Evolutionary conservation across 768 basidiomycete genomes (phyloP).

Genomic region (Naganishia antarctica): DNA sequence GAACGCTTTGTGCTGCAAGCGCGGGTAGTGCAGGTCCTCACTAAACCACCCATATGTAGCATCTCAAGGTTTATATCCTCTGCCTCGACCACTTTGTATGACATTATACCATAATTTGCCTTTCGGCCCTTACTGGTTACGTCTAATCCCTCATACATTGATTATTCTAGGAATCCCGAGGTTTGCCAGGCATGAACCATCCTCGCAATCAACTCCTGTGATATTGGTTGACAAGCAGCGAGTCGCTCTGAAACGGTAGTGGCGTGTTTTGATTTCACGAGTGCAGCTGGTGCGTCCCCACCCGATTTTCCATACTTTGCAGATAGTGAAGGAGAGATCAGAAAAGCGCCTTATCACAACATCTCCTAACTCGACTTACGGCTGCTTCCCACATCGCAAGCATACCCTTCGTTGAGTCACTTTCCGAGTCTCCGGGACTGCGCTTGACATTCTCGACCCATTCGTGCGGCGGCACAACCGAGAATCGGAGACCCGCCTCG

Average conservation of each 20-base stretch:
- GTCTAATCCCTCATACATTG: neutral
- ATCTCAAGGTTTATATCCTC: too few relatives aligned
- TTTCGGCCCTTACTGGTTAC: too few relatives aligned
- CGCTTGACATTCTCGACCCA: slow-evolving; percentile 51
- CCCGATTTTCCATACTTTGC: slow-evolving; percentile 38
- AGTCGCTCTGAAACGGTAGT: slow-evolving; percentile 46
- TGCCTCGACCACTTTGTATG: too few relatives aligned
- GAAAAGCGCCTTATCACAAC: neutral
- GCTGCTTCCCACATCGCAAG: slow-evolving; percentile 41
- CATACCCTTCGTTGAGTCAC: slow-evolving; percentile 52
- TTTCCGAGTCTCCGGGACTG: slow-evolving; percentile 44
- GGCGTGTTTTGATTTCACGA: slow-evolving; percentile 45
- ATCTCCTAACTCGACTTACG: slow-evolving; percentile 32
- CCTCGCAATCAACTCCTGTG: slow-evolving; percentile 46
- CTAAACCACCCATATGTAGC: neutral
- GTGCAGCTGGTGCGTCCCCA: slow-evolving; percentile 31
- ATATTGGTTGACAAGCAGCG: slow-evolving; percentile 38
- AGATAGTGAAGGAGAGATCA: neutral
- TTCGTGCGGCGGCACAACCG: slow-evolving; percentile 43
- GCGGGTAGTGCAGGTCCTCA: slow-evolving; percentile 3
- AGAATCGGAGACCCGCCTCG: slow-evolving; percentile 50
- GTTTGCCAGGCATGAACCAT: slow-evolving; percentile 53
- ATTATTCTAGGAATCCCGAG: slow-evolving; percentile 47
- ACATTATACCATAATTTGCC: too few relatives aligned
- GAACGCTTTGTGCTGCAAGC: slow-evolving; percentile 11